A percentile compares a stretch with the other conserved stretches of the same genome.
These are phyloP conservation scores for Silene uniflora DNA, from an alignment of 148 eudicot species.

Conservation along the genomic window DNA sequence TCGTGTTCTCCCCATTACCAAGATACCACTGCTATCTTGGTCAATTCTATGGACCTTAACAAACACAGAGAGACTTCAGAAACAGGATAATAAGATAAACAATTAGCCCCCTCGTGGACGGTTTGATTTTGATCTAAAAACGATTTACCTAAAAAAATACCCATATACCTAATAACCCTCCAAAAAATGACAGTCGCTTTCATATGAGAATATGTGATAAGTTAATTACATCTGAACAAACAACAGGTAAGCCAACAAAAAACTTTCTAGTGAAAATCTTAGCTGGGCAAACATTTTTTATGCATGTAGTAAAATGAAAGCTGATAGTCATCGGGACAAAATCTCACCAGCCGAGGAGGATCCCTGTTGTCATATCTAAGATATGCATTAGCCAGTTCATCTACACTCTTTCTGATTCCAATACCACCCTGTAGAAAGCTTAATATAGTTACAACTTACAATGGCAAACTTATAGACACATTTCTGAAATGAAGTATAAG, in stretches of 20 bases:
- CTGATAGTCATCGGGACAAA: neutral
- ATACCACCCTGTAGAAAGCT: slow-evolving; percentile 62
- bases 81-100: neutral
- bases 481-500: neutral
- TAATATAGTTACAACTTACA: slow-evolving; percentile 5
- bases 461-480: neutral
- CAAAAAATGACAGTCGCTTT: too few relatives aligned
- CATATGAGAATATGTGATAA: too few relatives aligned
- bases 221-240: too few relatives aligned
- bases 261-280: slow-evolving; percentile 3
- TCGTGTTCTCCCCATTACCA: slow-evolving; percentile 95
- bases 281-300: neutral
- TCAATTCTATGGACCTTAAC: slow-evolving; percentile 95
- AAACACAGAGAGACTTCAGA: slow-evolving; percentile 18
- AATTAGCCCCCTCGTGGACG: neutral
- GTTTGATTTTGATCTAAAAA: too few relatives aligned
- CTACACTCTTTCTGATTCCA: slow-evolving; percentile 80
- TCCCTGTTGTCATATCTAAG: slow-evolving; percentile 61
- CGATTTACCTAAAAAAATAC: too few relatives aligned
- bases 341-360: slow-evolving; percentile 82
- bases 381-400: slow-evolving; percentile 76
- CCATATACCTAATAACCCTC: too few relatives aligned
- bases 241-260: neutral
- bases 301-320: neutral
- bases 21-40: slow-evolving; percentile 92